These are phyloP conservation scores for Centaurea solstitialis DNA, from an alignment of 129 eudicot genomes.

Conservation along the genomic window DNA sequence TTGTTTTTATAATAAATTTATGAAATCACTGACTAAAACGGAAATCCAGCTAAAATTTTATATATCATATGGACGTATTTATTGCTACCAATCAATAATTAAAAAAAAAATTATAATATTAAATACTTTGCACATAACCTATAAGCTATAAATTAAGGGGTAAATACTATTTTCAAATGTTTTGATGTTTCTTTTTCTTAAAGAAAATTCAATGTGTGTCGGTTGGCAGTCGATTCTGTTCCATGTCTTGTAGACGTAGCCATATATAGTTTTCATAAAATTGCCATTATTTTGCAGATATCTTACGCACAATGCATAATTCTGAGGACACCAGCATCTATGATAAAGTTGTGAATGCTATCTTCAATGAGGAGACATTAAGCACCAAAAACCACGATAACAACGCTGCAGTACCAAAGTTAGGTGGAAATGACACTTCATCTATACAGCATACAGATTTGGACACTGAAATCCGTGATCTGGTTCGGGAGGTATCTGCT, in stretches of 20 bases:
- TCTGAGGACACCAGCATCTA: slow-evolving; percentile 79
- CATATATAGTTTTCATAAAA: neutral
- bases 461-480: slow-evolving; percentile 74
- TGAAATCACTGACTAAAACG: neutral
- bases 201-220: slow-evolving; percentile 6
- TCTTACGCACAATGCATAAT: slow-evolving; percentile 77
- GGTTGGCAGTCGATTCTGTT: neutral
- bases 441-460: slow-evolving; percentile 55
- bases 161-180: neutral
- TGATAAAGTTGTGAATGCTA: slow-evolving; percentile 81
- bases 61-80: neutral
- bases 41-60: neutral
- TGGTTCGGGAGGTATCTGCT: slow-evolving; percentile 52
- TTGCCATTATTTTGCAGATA: slow-evolving; percentile 42
- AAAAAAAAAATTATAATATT: neutral
- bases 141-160: neutral
- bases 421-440: slow-evolving; percentile 46
- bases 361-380: slow-evolving; percentile 70
- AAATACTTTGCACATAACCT: neutral
- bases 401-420: slow-evolving; percentile 43
- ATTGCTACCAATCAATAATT: neutral
- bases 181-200: neutral
- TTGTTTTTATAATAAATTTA: neutral
- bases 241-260: neutral
- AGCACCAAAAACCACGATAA: slow-evolving; percentile 53